A percentile compares a stretch with the other conserved stretches of the same genome.
phyloP scores from a whole-genome alignment of 495 filamentous ascomycete genomes.

The Aspergillus kassunensis region DNA sequence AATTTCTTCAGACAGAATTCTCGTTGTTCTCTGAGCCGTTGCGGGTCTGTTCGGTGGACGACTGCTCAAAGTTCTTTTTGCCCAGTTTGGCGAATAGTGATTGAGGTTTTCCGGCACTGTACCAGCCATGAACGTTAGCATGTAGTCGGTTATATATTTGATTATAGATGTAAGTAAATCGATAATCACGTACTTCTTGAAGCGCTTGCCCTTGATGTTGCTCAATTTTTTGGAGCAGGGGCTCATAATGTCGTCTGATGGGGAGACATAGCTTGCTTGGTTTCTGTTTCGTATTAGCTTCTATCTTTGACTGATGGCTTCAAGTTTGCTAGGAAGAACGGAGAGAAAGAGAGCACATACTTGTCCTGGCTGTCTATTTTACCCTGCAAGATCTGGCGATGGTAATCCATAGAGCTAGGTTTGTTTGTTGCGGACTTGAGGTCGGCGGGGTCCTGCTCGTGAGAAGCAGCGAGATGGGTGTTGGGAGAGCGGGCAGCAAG shows the following conservation, averaged over 20 bases:
- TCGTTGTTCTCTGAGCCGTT: neutral
- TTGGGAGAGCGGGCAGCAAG: conserved; percentile 43
- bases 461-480: conserved; percentile 34
- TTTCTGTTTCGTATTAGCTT: conserved; percentile 22
- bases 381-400: conserved; percentile 70
- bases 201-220: conserved; percentile 78
- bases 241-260: conserved; percentile 87
- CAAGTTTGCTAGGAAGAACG: neutral
- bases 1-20: neutral
- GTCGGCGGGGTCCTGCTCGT: conserved; percentile 22
- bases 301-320: neutral
- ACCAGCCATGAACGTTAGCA: conserved; percentile 6
- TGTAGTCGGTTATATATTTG: neutral
- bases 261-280: conserved; percentile 75
- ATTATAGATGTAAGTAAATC: neutral
- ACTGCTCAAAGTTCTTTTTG: conserved; percentile 50
- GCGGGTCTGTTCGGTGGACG: conserved; percentile 14
- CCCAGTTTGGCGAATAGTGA: conserved; percentile 48
- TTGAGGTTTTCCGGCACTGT: conserved; percentile 45
- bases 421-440: conserved; percentile 29
- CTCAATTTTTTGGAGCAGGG: conserved; percentile 89
- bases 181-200: conserved; percentile 45
- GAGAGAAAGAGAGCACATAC: conserved; percentile 50
- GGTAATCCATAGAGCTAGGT: conserved; percentile 64
- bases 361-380: conserved; percentile 62